phyloP scores from a whole-genome alignment of 2,329 filamentous ascomycete genomes.

The Alternaria infectoria region DNA sequence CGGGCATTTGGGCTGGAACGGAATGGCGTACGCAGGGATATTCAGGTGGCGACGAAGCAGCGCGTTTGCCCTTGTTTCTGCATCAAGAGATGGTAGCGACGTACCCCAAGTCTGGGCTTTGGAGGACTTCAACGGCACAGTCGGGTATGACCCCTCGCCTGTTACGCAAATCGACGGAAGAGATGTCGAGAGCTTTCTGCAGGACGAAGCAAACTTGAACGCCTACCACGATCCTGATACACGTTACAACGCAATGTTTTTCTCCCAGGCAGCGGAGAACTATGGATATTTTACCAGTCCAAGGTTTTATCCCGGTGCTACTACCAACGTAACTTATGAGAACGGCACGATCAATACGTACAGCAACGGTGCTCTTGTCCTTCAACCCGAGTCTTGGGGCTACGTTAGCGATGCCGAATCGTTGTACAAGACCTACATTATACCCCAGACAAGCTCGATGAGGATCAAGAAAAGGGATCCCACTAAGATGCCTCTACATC shows the following conservation, averaged over 20 bases:
- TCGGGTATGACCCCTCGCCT: slow-evolving; percentile 39
- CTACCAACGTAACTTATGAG: slow-evolving; percentile 40
- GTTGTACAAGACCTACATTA: slow-evolving; percentile 50
- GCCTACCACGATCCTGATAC: slow-evolving; percentile 51
- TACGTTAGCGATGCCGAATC: slow-evolving; percentile 43
- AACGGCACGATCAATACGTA: slow-evolving; percentile 44
- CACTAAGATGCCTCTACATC: slow-evolving; percentile 30
- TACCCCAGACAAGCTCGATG: slow-evolving; percentile 12
- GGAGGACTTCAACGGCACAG: slow-evolving; percentile 40
- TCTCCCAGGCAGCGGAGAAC: slow-evolving; percentile 40
- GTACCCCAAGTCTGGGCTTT: slow-evolving; percentile 40
- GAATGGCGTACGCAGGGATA: slow-evolving; percentile 43
- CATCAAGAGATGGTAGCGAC: slow-evolving; percentile 37
- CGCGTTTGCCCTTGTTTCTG: slow-evolving; percentile 39
- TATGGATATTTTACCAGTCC: slow-evolving; percentile 41
- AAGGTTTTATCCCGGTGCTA: slow-evolving; percentile 40
- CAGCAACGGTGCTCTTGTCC: slow-evolving; percentile 38
- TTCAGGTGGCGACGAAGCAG: slow-evolving; percentile 44
- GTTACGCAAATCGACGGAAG: slow-evolving; percentile 48
- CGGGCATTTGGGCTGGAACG: slow-evolving; percentile 46
- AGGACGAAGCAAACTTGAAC: slow-evolving; percentile 37
- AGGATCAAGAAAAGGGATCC: slow-evolving; percentile 35
- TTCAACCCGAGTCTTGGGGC: slow-evolving; percentile 33
- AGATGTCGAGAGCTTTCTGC: slow-evolving; percentile 44
- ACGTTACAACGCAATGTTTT: slow-evolving; percentile 50